Base-by-base conservation (phyloP, 2,329 filamentous ascomycete genomes). In the Rhynchosporium secalis region DNA sequence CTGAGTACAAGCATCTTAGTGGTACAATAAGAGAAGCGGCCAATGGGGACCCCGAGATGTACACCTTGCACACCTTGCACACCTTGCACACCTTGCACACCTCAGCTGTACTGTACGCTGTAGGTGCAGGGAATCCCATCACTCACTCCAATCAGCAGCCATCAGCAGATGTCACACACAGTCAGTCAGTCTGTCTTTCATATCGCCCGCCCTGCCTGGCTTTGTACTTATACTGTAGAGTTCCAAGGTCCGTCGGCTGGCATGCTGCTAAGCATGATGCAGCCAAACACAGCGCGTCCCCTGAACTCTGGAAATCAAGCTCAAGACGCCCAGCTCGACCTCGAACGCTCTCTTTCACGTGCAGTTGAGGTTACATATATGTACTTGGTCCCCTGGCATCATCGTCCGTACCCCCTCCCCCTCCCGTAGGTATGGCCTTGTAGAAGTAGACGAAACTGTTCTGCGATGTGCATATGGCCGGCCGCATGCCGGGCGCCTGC, bases 401-500 rank as follows among this genome's bases (percentile, higher is more conserved):
- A 20, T 20, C 20, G 20, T 20, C 20, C 20, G 20, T 20, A 45
- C 26, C 59, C 59, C n/a, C n/a, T n/a, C n/a, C n/a, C n/a, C n/a
- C n/a, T n/a, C 56, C 58, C 40, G 56, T 36, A 55, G 48, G 41
- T 12, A 46, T 26, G n/a, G 29, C 15, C 9, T 56, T 26, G 6
- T n/a, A 56, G 36, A 43, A 52, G 31, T 38, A 38, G 15, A 10
- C 26, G 29, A 33, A 20, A 8, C 51, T 20, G 51, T 56, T 20
- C 40, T 33, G 6, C 28, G 13, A 56, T 56, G 54, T 33, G 40
- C 40, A 40, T 51, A 15, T 36, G 29, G 36, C 36, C 43, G 26
- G 52, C 54, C 31, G 54, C 54, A 45, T 57, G 26, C 59, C 47
- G 45, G 59, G 59, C 59, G 59, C 52, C 59, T 61, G 59, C 59